Base-by-base conservation (phyloP, 1,139 yeast genomes). In the Candida buenavistaensis region DNA sequence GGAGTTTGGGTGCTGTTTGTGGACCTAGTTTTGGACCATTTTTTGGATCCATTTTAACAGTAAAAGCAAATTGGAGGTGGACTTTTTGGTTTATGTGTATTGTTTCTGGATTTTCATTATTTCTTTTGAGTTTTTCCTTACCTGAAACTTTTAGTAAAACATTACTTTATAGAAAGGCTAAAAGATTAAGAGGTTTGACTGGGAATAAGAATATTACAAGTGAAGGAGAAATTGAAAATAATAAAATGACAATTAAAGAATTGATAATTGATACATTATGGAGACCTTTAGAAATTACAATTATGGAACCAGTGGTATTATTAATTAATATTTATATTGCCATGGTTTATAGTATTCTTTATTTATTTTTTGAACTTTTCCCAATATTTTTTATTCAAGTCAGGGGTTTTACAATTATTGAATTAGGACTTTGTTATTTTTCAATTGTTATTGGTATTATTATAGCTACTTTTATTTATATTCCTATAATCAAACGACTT, bases 91-190 rank as follows among this genome's bases (percentile, higher is more conserved):
- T 70, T 32, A 42, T 63, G 45, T 41, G 59, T 25, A 60, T 73
- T 33, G 38, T 67, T 13, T 51, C 69, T 32, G 74, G 62, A 9
- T 32, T 60, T 3, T 36, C 65, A 1, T 51, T 69, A 5, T 8
- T 62, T 1, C 14, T 70, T 1, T 51, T 74, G 36, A 28, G 54
- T 3, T 50, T 63, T 28, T 51, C 67, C 27, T 54, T 78, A 23
- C 80, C 81, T 0, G 85, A 80, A 53, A 72, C 83, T 6, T 70
- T 61, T 29, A 67, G 53, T 13, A 62, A 62, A 23, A 68, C 75
- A 2, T 51, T 80, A 14, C 55, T 78, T 7, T 52, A 64, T 33
- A 58, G 78, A 33, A 62, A 69, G 41, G 82, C 82, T 0, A 41
- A 51, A 19, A 54, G 78, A 38, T 55, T 77, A 35, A 61, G 82